Evolutionary conservation across 768 basidiomycete genomes (phyloP).

Genomic region (Xerocomellus dryophilus): DNA sequence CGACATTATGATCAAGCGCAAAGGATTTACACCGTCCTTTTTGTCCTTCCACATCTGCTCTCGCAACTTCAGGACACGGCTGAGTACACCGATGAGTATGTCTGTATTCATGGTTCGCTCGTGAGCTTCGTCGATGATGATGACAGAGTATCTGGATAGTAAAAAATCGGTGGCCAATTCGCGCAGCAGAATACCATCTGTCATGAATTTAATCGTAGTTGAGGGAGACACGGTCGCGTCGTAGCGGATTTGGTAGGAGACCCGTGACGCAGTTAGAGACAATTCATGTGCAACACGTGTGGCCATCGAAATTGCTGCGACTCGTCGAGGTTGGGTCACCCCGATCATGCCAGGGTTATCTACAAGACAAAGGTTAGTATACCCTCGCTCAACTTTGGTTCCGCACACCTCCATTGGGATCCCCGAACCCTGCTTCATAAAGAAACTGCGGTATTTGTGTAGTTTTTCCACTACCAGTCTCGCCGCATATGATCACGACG

Average conservation of each 20-base stretch:
- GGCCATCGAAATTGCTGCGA: slow-evolving; percentile 96
- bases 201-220: slow-evolving; percentile 99
- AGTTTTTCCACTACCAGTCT: slow-evolving; percentile 98
- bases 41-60: slow-evolving; percentile 86
- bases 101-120: slow-evolving; percentile 98
- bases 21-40: slow-evolving; percentile 72
- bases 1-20: slow-evolving; percentile 97
- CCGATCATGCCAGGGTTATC: slow-evolving; percentile 99
- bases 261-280: slow-evolving; percentile 72
- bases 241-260: slow-evolving; percentile 97
- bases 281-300: slow-evolving; percentile 90
- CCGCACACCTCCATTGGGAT: slow-evolving; percentile 67
- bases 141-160: slow-evolving; percentile 89
- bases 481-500: slow-evolving; percentile 72
- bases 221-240: slow-evolving; percentile 87
- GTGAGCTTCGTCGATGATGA: slow-evolving; percentile 97
- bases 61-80: slow-evolving; percentile 83
- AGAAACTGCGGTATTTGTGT: slow-evolving; percentile 98
- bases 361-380: slow-evolving; percentile 30
- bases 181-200: slow-evolving; percentile 92
- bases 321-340: slow-evolving; percentile 94
- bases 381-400: not conserved
- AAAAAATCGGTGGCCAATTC: slow-evolving; percentile 92
- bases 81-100: slow-evolving; percentile 94
- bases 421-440: slow-evolving; percentile 95